phyloP scores from a whole-genome alignment of 306 rosid genomes.

The Aeschynomene evenia region DNA sequence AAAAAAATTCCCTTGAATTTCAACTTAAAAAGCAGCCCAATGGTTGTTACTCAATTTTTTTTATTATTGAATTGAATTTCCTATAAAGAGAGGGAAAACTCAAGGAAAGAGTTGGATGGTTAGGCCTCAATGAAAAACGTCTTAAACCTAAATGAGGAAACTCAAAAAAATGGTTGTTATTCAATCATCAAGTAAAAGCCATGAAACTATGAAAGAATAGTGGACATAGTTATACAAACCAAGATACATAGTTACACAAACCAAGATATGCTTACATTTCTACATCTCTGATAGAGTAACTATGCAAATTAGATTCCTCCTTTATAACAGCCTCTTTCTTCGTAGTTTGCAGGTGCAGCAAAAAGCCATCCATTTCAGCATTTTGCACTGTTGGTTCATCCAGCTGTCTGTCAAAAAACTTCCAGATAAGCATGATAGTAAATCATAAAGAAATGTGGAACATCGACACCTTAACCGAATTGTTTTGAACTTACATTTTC shows the following conservation, averaged over 20 bases:
- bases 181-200: neutral
- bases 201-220: slow-evolving; percentile 4
- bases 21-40: neutral
- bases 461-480: neutral
- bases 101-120: too few relatives aligned
- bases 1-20: neutral
- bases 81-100: too few relatives aligned
- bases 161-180: neutral
- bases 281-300: slow-evolving; percentile 78
- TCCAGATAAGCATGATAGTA: slow-evolving; percentile 8
- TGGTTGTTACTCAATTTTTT: slow-evolving; percentile 1
- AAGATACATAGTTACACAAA: neutral
- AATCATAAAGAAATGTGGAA: neutral
- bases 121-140: too few relatives aligned
- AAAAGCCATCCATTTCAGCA: slow-evolving; percentile 86
- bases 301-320: slow-evolving; percentile 69
- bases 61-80: too few relatives aligned
- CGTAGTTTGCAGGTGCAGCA: slow-evolving; percentile 63
- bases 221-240: neutral
- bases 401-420: slow-evolving; percentile 56
- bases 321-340: slow-evolving; percentile 56
- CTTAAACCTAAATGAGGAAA: too few relatives aligned
- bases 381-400: slow-evolving; percentile 49
- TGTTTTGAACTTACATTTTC: neutral
- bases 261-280: slow-evolving; percentile 58